phyloP scores from a whole-genome alignment of 768 basidiomycete species.

The Mycena amicta region DNA sequence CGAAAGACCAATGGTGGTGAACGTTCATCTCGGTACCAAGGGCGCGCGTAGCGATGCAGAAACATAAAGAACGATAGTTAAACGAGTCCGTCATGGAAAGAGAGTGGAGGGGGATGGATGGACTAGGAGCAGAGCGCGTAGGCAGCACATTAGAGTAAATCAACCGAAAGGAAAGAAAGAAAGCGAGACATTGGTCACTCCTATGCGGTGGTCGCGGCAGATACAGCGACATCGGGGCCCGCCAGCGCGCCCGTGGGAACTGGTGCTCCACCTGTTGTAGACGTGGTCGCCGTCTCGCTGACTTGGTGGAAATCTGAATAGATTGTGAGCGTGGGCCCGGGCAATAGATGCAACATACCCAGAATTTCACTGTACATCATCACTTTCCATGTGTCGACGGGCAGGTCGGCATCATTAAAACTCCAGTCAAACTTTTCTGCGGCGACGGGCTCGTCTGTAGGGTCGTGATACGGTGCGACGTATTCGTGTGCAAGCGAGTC shows the following conservation, averaged over 20 bases:
- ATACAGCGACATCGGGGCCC: constrained; percentile 50
- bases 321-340: not conserved
- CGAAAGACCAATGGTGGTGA: not conserved
- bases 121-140: not conserved
- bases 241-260: constrained; percentile 72
- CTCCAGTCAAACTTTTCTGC: constrained; percentile 97
- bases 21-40: not conserved
- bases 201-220: constrained; percentile 24
- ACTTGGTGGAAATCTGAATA: constrained; percentile 79
- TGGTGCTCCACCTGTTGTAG: constrained; percentile 45
- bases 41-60: not conserved
- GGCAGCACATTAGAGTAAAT: constrained; percentile 3
- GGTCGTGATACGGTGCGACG: constrained; percentile 97
- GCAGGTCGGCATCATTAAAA: constrained; percentile 98
- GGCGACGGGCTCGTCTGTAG: constrained; percentile 94
- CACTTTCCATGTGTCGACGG: constrained; percentile 99
- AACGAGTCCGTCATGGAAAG: not conserved
- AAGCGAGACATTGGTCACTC: not conserved
- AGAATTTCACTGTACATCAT: constrained; percentile 99
- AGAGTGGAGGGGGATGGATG: not conserved
- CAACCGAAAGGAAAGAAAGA: not conserved
- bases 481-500: constrained; percentile 91
- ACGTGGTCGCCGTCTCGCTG: constrained; percentile 46
- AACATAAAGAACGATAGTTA: too few relatives aligned
- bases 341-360: constrained; percentile 52